Evolutionary conservation across 148 eudicot genomes (phyloP), one percentile per base, ranked within the genome.

Genomic region (Nepenthes mirabilis): DNA sequence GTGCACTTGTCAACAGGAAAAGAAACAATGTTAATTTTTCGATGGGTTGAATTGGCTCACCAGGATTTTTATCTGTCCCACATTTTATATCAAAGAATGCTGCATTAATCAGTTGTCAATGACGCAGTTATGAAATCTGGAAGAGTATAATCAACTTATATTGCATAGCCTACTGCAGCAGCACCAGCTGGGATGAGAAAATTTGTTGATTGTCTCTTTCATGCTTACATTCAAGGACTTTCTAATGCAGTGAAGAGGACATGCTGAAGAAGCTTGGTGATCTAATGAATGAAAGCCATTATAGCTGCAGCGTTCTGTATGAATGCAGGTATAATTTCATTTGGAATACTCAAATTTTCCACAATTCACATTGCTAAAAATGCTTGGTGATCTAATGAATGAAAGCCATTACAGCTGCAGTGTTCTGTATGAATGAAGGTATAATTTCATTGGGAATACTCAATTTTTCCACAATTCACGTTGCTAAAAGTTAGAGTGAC

Each of bases 321-420:
- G 99, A 93, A 68, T 93, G 99, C 95, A 93, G 99, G 99, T 89
- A 88, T 49, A 53, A 13, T 57, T 43, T 58, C 3, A 8, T 61
- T n/a, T 47, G 0, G 55, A 5, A 52, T 14, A 50, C 53, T 52
- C 45, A 40, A 40, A 40, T 40, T 40, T 40, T 23, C 23, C 23
- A 23, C 23, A 23, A 23, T 23, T 23, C 23, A 23, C 23, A 23
- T 23, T 71, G 80, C 77, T 93, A 64, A 84, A 84, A 85, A 82
- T 82, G 76, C 95, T 93, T 61, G 99, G 99, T 34, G 89, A 80
- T 80, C 89, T 93, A 37, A 88, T 93, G 99, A 89, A 93, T 53
- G 96, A 86, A 11, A 93, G 99, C 76, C 99, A 93, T 60, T 52
- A 75, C 61, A 93, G 99, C 79, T 93, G 99, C 95, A 93, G 96